A percentile compares a stretch with the other conserved stretches of the same genome.
These are phyloP conservation scores for Pleurotus tuber-regium DNA, from an alignment of 768 basidiomycete genomes.

Conservation along the genomic window DNA sequence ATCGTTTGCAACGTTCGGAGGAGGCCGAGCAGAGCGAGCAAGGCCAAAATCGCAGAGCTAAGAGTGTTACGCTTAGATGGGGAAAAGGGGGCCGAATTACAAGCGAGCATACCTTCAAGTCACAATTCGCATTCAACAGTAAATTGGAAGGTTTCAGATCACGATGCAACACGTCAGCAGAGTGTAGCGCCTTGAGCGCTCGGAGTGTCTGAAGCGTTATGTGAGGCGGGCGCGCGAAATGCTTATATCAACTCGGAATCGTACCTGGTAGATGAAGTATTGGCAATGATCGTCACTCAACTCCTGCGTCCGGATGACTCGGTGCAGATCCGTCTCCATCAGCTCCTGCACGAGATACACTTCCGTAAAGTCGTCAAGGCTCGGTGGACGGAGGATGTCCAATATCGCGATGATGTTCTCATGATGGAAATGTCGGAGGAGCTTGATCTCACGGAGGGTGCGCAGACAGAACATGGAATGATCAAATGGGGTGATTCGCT, in stretches of 20 bases:
- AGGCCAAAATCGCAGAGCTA: slow-evolving; percentile 88
- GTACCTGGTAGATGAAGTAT: slow-evolving; percentile 94
- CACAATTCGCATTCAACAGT: slow-evolving; percentile 93
- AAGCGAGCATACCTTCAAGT: slow-evolving; percentile 76
- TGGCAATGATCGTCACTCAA: slow-evolving; percentile 94
- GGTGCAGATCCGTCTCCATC: slow-evolving; percentile 93
- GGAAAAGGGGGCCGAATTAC: slow-evolving; percentile 8
- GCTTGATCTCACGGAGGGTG: slow-evolving; percentile 88
- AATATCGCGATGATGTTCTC: slow-evolving; percentile 94
- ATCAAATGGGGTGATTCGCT: slow-evolving; percentile 93
- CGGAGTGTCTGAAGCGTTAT: slow-evolving; percentile 62
- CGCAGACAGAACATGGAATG: slow-evolving; percentile 90
- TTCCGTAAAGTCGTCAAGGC: slow-evolving; percentile 78
- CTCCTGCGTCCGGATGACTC: slow-evolving; percentile 93
- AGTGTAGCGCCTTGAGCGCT: slow-evolving; percentile 92
- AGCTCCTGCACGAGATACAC: slow-evolving; percentile 72
- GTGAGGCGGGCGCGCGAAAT: slow-evolving; percentile 7
- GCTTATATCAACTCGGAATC: neutral
- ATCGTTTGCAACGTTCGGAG: slow-evolving; percentile 70
- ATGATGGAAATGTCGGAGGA: slow-evolving; percentile 82
- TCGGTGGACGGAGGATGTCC: slow-evolving; percentile 84
- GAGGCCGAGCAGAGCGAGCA: slow-evolving; percentile 74
- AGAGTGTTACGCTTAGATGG: neutral
- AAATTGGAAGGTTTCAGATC: slow-evolving; percentile 97
- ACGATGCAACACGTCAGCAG: slow-evolving; percentile 91